phyloP scores from a whole-genome alignment of 345 rosid genomes.

The Sisymbrium irio region DNA sequence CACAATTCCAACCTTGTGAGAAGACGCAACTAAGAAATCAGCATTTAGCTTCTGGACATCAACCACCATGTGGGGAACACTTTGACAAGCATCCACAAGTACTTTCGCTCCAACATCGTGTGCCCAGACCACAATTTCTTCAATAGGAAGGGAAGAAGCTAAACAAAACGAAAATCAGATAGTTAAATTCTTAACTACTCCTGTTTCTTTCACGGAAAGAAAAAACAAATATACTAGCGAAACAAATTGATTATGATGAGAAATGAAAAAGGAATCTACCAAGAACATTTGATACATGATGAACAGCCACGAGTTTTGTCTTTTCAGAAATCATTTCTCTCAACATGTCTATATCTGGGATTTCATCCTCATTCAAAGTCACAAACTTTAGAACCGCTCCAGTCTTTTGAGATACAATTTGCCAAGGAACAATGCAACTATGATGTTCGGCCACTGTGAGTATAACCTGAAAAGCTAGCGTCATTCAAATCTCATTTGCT shows the following conservation, averaged over 20 bases:
- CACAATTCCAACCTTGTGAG: slow-evolving; percentile 79
- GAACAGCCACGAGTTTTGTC: slow-evolving; percentile 77
- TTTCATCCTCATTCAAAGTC: slow-evolving; percentile 58
- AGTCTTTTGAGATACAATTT: slow-evolving; percentile 69
- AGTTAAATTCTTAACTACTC: background rate
- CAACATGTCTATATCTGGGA: slow-evolving; percentile 54
- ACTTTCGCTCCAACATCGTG: slow-evolving; percentile 76
- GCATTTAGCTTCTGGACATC: slow-evolving; percentile 78
- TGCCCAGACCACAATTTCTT: slow-evolving; percentile 70
- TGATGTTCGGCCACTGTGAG: slow-evolving; percentile 89
- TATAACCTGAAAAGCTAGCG: slow-evolving; percentile 51
- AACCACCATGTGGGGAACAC: slow-evolving; percentile 92
- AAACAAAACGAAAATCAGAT: background rate
- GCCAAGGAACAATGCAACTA: slow-evolving; percentile 98
- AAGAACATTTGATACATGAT: slow-evolving; percentile 86
- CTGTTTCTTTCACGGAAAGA: background rate
- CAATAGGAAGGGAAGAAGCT: slow-evolving; percentile 80
- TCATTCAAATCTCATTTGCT: slow-evolving; percentile 19
- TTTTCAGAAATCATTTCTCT: slow-evolving; percentile 60
- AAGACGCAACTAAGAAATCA: slow-evolving; percentile 95
- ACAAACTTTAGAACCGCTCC: slow-evolving; percentile 76
- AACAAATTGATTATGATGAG: background rate
- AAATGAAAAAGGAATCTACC: slow-evolving; percentile 44
- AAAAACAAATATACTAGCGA: background rate
- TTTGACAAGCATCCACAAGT: slow-evolving; percentile 96